Conservation (phyloP, 768 basidiomycete genomes). For the Rhodotorula taiwanensis region DNA sequence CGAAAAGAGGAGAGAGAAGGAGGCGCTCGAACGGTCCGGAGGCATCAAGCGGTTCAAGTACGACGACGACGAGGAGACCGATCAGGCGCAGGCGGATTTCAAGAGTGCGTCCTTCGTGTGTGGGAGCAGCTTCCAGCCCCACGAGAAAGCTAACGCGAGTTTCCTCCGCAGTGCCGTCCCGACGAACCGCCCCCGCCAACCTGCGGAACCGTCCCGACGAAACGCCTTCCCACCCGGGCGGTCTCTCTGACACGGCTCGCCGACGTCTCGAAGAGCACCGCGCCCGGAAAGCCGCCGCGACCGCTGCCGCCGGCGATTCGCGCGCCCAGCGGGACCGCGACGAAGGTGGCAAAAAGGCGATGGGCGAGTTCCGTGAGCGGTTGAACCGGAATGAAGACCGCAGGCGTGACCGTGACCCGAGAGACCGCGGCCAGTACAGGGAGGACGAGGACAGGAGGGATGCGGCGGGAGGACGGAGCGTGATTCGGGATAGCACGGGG, state of each 20-base stretch:
- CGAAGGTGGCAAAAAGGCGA: constrained; percentile 28
- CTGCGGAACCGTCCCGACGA: constrained; percentile 72
- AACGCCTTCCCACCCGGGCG: constrained; percentile 87
- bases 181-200: constrained; percentile 57
- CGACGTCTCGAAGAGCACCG: constrained; percentile 70
- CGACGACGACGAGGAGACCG: constrained; percentile 53
- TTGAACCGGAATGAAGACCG: constrained; percentile 55
- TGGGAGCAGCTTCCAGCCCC: background rate
- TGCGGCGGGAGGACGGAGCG: background rate
- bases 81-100: constrained; percentile 55
- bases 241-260: constrained; percentile 69
- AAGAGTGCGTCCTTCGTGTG: constrained; percentile 64
- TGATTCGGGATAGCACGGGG: constrained; percentile 37
- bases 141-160: background rate
- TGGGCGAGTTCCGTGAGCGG: constrained; percentile 65
- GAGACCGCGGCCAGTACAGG: constrained; percentile 43
- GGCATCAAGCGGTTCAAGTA: constrained; percentile 58
- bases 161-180: constrained; percentile 59
- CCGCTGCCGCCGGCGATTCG: constrained; percentile 47
- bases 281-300: constrained; percentile 58
- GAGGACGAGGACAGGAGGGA: constrained; percentile 19
- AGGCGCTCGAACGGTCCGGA: constrained; percentile 51
- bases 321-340: constrained; percentile 21
- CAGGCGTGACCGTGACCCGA: constrained; percentile 50
- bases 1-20: constrained; percentile 60